Evolutionary conservation across 768 basidiomycete genomes (phyloP), one percentile per base, ranked within the genome.

Genomic region (Hebeloma cylindrosporum): DNA sequence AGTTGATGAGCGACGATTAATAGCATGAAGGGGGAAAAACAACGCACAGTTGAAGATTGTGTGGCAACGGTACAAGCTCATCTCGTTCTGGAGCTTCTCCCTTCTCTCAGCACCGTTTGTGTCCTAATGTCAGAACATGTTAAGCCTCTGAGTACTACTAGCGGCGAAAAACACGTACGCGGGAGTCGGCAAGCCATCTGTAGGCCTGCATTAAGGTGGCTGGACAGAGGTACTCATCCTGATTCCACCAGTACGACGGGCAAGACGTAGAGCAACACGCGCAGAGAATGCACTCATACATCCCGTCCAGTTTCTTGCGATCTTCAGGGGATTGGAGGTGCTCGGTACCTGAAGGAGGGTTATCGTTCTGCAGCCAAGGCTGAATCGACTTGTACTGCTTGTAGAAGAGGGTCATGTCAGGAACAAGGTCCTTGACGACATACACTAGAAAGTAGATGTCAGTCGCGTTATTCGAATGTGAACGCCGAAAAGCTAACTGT

Each of bases 381-480:
- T 99, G 85, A 67, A 99, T 95, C 13, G 93, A 94, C 72, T 98
- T 98, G 88, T 99, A 98, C 65, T 99, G 96, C 68, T 98, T 97
- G 83, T 93, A 94, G 80, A 94, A 94, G 52, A 82, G 82, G 7
- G 88, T 89, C 55, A 89, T 73, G 72, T 91, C 87, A 14, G 89
- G 91, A 2, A 99, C 94, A 60, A 99, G 85, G 70, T 99, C 96
- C 75, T 98, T 97, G 68, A 98, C 93, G 61, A 97, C 79, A 71
- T 95, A 96, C 94, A 96, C 94, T 95, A 63, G 4, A 16, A 3
- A 27, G 25, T 22, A 14, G 26, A 28, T 23, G 32, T 25, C 20
- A 14, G 25, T 31, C 7, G 1, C 16, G 9, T 2, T 13, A 8
- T 20, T 43, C 18, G 36, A 22, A 40, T 5, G 29, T 23, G 26